Conservation (phyloP, 805 yeast species). For the Candida lessepsii region DNA sequence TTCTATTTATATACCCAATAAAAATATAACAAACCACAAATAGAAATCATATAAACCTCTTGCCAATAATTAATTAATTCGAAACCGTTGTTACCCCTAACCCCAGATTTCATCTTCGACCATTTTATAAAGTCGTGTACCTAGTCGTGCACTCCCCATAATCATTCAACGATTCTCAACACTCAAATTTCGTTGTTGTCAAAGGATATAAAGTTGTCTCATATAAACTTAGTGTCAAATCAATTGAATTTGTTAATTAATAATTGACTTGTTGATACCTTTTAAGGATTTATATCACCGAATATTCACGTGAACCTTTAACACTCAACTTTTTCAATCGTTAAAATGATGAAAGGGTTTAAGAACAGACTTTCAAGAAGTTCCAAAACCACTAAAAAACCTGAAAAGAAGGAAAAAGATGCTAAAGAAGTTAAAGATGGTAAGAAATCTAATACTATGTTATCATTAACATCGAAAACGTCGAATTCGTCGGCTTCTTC, state of each 20-base stretch:
- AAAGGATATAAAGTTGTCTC: too few relatives aligned
- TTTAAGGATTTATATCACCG: too few relatives aligned
- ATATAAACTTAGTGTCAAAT: too few relatives aligned
- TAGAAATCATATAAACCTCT: too few relatives aligned
- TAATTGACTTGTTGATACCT: too few relatives aligned
- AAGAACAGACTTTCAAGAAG: slow-evolving; percentile 45
- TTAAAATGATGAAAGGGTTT: slow-evolving; percentile 46
- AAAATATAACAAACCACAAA: too few relatives aligned
- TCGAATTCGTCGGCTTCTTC: slow-evolving; percentile 20
- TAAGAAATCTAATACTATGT: slow-evolving; percentile 11
- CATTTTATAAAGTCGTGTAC: not conserved
- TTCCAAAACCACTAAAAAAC: slow-evolving; percentile 30
- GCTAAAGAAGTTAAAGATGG: slow-evolving; percentile 17
- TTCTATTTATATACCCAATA: too few relatives aligned
- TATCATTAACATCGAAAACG: slow-evolving; percentile 15
- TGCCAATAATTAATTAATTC: too few relatives aligned
- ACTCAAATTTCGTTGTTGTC: slow-evolving; percentile 6
- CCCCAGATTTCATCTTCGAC: not conserved
- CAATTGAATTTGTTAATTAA: too few relatives aligned
- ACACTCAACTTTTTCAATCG: too few relatives aligned
- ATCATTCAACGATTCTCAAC: slow-evolving; percentile 8
- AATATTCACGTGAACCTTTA: too few relatives aligned
- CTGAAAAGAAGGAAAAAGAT: slow-evolving; percentile 35
- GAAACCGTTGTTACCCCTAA: too few relatives aligned
- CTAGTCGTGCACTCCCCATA: slow-evolving; percentile 2